phyloP scores from a whole-genome alignment of 2,329 filamentous ascomycete species.

The Stagonosporopsis rhizophila region DNA sequence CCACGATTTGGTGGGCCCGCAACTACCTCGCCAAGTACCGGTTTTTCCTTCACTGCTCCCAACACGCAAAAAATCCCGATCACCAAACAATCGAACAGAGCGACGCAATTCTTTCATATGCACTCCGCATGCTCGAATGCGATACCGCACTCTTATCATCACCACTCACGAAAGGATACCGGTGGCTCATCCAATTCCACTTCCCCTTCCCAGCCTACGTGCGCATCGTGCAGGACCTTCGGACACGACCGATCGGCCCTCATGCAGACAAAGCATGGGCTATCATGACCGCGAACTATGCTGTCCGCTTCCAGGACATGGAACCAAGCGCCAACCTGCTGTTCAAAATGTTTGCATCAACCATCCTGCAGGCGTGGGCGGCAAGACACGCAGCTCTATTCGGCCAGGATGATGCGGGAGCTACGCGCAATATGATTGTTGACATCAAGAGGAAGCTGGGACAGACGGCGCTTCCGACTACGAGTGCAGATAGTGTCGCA shows the following conservation, averaged over 20 bases:
- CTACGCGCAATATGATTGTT: constrained; percentile 3
- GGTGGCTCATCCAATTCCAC: constrained; percentile 54
- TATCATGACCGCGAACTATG: constrained; percentile 56
- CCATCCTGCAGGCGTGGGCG: constrained; percentile 62
- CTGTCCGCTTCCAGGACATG: constrained; percentile 42
- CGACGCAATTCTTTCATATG: constrained; percentile 39
- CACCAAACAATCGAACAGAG: constrained; percentile 32
- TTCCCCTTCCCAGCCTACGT: constrained; percentile 61
- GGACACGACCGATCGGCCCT: constrained; percentile 43
- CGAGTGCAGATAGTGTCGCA: not conserved
- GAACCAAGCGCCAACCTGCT: constrained; percentile 33
- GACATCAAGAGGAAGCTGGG: constrained; percentile 11
- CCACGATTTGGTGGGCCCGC: constrained; percentile 57
- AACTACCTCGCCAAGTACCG: constrained; percentile 57
- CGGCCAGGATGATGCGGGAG: not conserved
- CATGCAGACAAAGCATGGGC: constrained; percentile 53
- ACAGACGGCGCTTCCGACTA: not conserved
- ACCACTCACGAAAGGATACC: constrained; percentile 50
- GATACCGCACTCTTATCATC: constrained; percentile 56
- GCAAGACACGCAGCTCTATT: constrained; percentile 21
- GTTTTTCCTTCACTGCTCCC: constrained; percentile 59
- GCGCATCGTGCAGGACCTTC: constrained; percentile 54
- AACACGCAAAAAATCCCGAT: constrained; percentile 15
- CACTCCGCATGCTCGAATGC: constrained; percentile 53
- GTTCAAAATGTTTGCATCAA: constrained; percentile 57